phyloP scores from a whole-genome alignment of 2,329 filamentous ascomycete species.

The Elsinoe arachidis region DNA sequence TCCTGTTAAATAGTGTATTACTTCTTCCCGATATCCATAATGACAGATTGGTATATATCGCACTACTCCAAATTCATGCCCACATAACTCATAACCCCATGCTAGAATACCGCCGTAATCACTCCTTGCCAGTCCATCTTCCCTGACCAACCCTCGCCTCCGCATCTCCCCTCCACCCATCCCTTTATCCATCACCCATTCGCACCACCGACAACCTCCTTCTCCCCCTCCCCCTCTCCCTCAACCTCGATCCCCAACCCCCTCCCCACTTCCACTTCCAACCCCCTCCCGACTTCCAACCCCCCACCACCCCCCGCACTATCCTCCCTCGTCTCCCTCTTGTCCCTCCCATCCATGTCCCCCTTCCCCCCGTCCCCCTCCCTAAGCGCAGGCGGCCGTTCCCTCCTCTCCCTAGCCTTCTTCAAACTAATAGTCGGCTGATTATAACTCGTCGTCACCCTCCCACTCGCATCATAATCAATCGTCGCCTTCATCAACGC shows the following conservation, averaged over 20 bases:
- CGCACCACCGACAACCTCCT: background rate
- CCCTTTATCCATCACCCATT: background rate
- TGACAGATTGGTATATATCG: conserved; percentile 1
- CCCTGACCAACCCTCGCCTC: background rate
- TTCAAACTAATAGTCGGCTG: conserved; percentile 91
- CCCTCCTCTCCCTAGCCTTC: conserved; percentile 79
- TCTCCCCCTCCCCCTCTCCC: background rate
- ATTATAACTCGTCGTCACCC: conserved; percentile 86
- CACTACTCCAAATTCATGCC: conserved; percentile 1
- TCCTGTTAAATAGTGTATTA: background rate
- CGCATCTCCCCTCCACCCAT: background rate
- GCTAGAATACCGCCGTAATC: background rate
- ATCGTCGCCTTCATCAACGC: conserved; percentile 98
- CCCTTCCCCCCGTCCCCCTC: conserved; percentile 28
- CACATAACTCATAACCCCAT: conserved; percentile 1
- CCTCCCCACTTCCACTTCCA: background rate
- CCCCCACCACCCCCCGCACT: background rate
- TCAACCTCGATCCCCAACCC: conserved; percentile 3
- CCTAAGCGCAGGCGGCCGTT: conserved; percentile 84
- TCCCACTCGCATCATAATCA: conserved; percentile 69
- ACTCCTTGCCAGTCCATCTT: background rate
- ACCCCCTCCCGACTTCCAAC: background rate
- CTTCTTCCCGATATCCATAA: background rate
- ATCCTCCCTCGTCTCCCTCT: background rate
- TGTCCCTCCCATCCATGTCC: too few species aligned